Percentiles rank a stretch among this genome's conserved stretches.
Conservation (phyloP, 1,139 yeast species). For the Candida sp. region DNA sequence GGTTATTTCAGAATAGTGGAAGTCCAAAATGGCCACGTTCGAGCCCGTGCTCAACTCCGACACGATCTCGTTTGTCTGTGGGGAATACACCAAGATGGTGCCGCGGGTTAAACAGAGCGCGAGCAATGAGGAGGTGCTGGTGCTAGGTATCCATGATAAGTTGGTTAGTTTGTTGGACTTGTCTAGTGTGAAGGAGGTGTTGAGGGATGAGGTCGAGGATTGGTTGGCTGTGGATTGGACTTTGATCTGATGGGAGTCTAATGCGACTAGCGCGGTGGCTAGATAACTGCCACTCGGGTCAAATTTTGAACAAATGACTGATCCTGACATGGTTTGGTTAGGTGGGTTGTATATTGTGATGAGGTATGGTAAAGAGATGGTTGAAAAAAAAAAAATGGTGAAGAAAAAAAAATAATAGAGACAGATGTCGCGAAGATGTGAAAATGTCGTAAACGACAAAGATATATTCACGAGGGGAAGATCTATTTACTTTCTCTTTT, state of each 20-base stretch:
- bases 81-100: conserved; percentile 66
- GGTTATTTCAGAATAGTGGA: conserved; percentile 47
- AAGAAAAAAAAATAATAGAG: conserved; percentile 3
- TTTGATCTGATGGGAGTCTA: conserved; percentile 76
- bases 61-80: conserved; percentile 61
- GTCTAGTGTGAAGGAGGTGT: conserved; percentile 54
- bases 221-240: conserved; percentile 53
- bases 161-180: conserved; percentile 56
- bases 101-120: conserved; percentile 76
- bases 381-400: background rate
- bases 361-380: conserved; percentile 1
- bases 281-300: conserved; percentile 62
- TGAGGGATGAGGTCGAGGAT: conserved; percentile 37
- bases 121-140: conserved; percentile 24
- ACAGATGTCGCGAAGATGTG: conserved; percentile 5
- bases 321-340: conserved; percentile 17
- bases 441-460: conserved; percentile 3
- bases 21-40: conserved; percentile 56
- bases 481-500: conserved; percentile 1
- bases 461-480: background rate
- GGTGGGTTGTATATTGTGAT: background rate
- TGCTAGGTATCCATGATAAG: conserved; percentile 58
- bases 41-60: conserved; percentile 47
- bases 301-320: conserved; percentile 42
- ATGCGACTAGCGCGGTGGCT: conserved; percentile 71